These are phyloP conservation scores for Nitzschia sp. DNA, from an alignment of 108 stramenopile species.

Conservation along the genomic window DNA sequence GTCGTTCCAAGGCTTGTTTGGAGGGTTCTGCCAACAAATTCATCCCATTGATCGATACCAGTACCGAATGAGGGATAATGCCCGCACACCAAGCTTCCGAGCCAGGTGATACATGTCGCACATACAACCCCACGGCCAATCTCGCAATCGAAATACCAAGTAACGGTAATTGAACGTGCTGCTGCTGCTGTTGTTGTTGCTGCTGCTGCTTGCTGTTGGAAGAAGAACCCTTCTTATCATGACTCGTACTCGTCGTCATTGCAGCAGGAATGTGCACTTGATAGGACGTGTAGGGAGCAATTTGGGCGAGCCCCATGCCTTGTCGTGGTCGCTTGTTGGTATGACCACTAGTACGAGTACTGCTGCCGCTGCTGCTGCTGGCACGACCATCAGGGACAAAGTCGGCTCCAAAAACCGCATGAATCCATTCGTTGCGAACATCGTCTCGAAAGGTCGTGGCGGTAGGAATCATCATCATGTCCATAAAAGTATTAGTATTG, in stretches of 20 bases:
- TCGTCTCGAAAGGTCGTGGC: constrained; percentile 1
- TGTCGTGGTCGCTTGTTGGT: constrained; percentile 18
- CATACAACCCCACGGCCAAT: constrained; percentile 70
- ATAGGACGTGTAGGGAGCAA: constrained; percentile 43
- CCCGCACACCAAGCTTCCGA: constrained; percentile 69
- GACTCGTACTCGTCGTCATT: neutral
- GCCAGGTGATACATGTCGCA: constrained; percentile 33
- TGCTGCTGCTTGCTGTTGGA: no score
- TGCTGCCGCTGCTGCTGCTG: no score
- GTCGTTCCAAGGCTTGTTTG: constrained; percentile 66
- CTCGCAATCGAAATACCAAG: constrained; percentile 71
- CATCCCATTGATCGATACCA: constrained; percentile 72
- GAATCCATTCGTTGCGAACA: constrained; percentile 62
- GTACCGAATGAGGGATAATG: constrained; percentile 48
- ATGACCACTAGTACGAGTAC: no score
- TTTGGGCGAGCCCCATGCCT: constrained; percentile 50
- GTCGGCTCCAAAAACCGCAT: constrained; percentile 75
- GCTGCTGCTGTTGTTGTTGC: constrained; percentile 4
- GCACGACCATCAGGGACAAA: no score
- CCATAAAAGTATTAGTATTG: no score
- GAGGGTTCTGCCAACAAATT: constrained; percentile 71
- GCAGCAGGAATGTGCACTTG: constrained; percentile 22
- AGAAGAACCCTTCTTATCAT: no score
- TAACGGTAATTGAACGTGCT: no score
- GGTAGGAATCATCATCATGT: no score